Percentiles rank a stretch among this genome's conserved stretches.
These are phyloP conservation scores for Gloeostereum incarnatum DNA, from an alignment of 768 basidiomycete species.

Conservation along the genomic window DNA sequence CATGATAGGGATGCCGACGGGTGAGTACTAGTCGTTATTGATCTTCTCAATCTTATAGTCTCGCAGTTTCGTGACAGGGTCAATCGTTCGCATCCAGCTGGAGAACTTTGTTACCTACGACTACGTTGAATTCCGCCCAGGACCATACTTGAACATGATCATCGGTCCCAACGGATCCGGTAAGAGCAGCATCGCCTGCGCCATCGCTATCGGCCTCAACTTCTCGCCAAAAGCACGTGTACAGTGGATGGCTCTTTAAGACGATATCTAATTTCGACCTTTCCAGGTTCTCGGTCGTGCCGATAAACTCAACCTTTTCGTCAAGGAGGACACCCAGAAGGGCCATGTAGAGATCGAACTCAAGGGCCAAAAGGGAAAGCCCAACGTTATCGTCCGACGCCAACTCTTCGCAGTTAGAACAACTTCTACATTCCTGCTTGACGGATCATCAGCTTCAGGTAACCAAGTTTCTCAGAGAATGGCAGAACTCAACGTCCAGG, in stretches of 20 bases:
- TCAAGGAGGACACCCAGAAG: constrained; percentile 64
- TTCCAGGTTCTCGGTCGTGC: constrained; percentile 86
- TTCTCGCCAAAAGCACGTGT: too few species aligned
- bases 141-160: constrained; percentile 94
- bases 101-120: constrained; percentile 95
- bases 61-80: constrained; percentile 82
- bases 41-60: not conserved
- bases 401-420: constrained; percentile 49
- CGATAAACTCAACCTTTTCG: constrained; percentile 66
- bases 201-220: constrained; percentile 74
- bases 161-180: constrained; percentile 96
- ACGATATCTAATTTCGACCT: too few species aligned
- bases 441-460: constrained; percentile 53
- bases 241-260: too few species aligned
- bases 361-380: constrained; percentile 58
- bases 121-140: constrained; percentile 80
- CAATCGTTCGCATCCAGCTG: constrained; percentile 82
- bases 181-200: constrained; percentile 90
- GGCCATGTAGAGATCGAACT: constrained; percentile 91
- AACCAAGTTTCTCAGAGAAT: constrained; percentile 54
- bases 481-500: constrained; percentile 78
- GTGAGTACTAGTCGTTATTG: constrained; percentile 31
- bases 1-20: constrained; percentile 61
- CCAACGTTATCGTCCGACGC: constrained; percentile 76
- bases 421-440: constrained; percentile 59